Conservation (phyloP, 805 yeast species). For the Cyberlindnera nakhonratchasimensis region DNA sequence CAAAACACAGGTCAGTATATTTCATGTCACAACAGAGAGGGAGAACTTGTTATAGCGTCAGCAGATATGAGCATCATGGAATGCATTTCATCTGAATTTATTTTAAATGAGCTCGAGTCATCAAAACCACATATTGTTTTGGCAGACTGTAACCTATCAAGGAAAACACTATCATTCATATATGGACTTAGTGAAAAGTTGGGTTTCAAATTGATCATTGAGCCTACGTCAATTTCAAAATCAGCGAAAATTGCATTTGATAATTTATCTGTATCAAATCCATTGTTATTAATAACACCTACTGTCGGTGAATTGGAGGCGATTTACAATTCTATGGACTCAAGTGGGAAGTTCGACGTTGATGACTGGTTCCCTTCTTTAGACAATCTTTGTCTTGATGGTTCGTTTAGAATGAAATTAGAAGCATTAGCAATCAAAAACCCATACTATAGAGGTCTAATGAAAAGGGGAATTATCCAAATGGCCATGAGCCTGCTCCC, state of each 20-base stretch:
- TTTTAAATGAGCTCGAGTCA: constrained; percentile 37
- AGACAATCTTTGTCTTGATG: constrained; percentile 53
- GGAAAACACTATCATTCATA: constrained; percentile 37
- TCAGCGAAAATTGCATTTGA: constrained; percentile 35
- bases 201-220: constrained; percentile 46
- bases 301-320: constrained; percentile 59
- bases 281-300: constrained; percentile 46
- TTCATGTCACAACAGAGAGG: constrained; percentile 59
- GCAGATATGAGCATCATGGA: constrained; percentile 82
- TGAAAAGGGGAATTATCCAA: constrained; percentile 51
- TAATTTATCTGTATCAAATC: constrained; percentile 4
- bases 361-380: constrained; percentile 74
- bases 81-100: constrained; percentile 40
- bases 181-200: constrained; percentile 25
- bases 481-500: constrained; percentile 73
- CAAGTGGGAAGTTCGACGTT: constrained; percentile 42
- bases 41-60: constrained; percentile 69
- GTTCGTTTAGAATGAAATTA: constrained; percentile 44
- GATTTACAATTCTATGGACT: constrained; percentile 48
- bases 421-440: constrained; percentile 30
- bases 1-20: constrained; percentile 65
- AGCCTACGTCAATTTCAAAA: constrained; percentile 76
- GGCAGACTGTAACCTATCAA: constrained; percentile 66
- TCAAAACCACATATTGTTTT: constrained; percentile 49
- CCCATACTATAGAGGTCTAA: constrained; percentile 27